Evolutionary conservation across 192 early-diverging fungal genomes (phyloP).

Genomic region (Chytriomyces sp.): DNA sequence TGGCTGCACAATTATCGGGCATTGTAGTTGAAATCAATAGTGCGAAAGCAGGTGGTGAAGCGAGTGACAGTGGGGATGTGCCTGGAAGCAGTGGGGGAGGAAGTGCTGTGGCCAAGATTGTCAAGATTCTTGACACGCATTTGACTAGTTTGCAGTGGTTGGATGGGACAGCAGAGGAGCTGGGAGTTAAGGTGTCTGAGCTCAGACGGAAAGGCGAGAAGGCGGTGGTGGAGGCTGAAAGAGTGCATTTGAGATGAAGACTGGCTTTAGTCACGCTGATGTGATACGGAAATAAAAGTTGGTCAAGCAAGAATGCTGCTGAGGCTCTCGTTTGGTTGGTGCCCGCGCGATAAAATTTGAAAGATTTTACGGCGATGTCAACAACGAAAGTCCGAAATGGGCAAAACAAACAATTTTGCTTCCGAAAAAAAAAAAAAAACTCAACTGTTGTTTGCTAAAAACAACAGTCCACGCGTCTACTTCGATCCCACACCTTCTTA

Average conservation of each 20-base stretch:
- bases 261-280: too few species aligned
- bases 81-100: slow-evolving; percentile 21
- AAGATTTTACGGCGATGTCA: too few species aligned
- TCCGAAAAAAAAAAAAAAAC: too few species aligned
- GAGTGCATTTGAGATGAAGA: slow-evolving; percentile 35
- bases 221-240: slow-evolving; percentile 39
- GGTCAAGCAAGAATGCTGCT: too few species aligned
- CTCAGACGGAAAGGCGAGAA: slow-evolving; percentile 45
- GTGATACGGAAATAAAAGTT: too few species aligned
- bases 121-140: slow-evolving; percentile 89
- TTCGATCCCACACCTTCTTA: too few species aligned
- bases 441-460: too few species aligned
- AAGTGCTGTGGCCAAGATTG: slow-evolving; percentile 73
- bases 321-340: too few species aligned
- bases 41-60: slow-evolving; percentile 50
- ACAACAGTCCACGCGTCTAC: too few species aligned
- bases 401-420: too few species aligned
- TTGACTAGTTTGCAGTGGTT: slow-evolving; percentile 94
- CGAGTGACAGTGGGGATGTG: slow-evolving; percentile 33
- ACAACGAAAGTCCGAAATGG: too few species aligned
- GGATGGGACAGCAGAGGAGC: slow-evolving; percentile 64
- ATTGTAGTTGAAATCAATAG: slow-evolving; percentile 90
- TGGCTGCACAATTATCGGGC: slow-evolving; percentile 74
- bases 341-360: too few species aligned
- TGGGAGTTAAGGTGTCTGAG: slow-evolving; percentile 65